A percentile compares a stretch with the other conserved stretches of the same genome.
Evolutionary conservation across 2,329 filamentous ascomycete genomes (phyloP).

Genomic region (Phyllosticta citriasiana): DNA sequence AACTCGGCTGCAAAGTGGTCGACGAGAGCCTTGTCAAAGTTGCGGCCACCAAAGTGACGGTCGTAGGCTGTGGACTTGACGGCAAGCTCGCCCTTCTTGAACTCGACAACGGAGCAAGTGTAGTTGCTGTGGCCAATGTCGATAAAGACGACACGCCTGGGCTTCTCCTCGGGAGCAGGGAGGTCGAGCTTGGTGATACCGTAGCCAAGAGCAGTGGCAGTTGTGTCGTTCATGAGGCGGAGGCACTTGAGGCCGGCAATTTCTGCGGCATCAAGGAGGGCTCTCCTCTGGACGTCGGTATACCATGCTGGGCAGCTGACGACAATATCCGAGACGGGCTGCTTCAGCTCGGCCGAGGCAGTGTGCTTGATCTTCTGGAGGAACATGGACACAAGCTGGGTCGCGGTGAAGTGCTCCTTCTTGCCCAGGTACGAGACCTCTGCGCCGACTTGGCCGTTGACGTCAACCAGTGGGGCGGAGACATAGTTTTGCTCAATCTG

Average conservation of each 20-base stretch:
- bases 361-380: conserved; percentile 89
- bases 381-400: conserved; percentile 91
- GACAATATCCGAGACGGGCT: conserved; percentile 86
- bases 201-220: conserved; percentile 88
- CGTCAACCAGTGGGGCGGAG: conserved; percentile 74
- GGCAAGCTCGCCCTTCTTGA: conserved; percentile 89
- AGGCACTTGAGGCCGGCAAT: conserved; percentile 89
- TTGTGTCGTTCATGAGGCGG: conserved; percentile 95
- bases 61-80: conserved; percentile 91
- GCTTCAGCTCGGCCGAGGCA: conserved; percentile 74
- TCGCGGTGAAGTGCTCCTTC: conserved; percentile 91
- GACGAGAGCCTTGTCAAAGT: conserved; percentile 91
- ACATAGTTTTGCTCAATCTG: conserved; percentile 87
- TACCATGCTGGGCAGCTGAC: conserved; percentile 96
- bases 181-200: conserved; percentile 98
- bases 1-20: conserved; percentile 95
- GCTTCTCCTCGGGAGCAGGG: conserved; percentile 79
- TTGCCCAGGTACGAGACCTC: conserved; percentile 90
- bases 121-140: conserved; percentile 97
- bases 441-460: conserved; percentile 88
- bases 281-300: conserved; percentile 84
- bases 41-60: conserved; percentile 91
- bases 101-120: conserved; percentile 88
- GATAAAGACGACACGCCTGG: conserved; percentile 79
- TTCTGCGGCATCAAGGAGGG: conserved; percentile 81